phyloP scores from a whole-genome alignment of 768 basidiomycete genomes.

The Dentipellis fragilis region DNA sequence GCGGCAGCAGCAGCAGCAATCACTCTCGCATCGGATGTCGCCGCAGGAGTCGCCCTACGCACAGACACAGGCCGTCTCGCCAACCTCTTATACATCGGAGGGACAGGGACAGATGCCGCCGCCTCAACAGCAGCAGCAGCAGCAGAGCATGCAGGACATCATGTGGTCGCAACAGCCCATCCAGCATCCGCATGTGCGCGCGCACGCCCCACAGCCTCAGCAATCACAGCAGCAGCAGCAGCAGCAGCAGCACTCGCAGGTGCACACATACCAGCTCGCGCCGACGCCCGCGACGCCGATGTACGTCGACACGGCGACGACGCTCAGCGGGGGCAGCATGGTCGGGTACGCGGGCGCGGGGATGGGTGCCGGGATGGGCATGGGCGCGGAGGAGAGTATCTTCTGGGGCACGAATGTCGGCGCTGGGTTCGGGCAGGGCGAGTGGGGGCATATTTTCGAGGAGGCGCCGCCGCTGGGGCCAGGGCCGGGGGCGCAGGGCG shows the following conservation, averaged over 20 bases:
- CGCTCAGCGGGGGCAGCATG: background rate
- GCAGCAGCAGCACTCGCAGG: slow-evolving; percentile 5
- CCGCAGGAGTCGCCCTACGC: background rate
- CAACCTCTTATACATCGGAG: background rate
- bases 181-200: too few species aligned
- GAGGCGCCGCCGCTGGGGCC: background rate
- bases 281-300: background rate
- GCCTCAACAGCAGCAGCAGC: background rate
- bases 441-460: slow-evolving; percentile 33
- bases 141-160: background rate
- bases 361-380: slow-evolving; percentile 20
- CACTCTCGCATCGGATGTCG: background rate
- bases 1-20: background rate
- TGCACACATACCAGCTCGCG: background rate
- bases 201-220: background rate
- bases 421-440: slow-evolving; percentile 55
- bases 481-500: background rate
- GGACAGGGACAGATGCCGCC: background rate
- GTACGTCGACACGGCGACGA: background rate
- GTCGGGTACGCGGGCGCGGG: background rate
- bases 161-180: background rate
- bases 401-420: slow-evolving; percentile 53
- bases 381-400: slow-evolving; percentile 32
- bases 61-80: background rate
- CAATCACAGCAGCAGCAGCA: slow-evolving; percentile 2